Conservation (phyloP, 352 stramenopile species). For the Globisporangium uncinulatum region DNA sequence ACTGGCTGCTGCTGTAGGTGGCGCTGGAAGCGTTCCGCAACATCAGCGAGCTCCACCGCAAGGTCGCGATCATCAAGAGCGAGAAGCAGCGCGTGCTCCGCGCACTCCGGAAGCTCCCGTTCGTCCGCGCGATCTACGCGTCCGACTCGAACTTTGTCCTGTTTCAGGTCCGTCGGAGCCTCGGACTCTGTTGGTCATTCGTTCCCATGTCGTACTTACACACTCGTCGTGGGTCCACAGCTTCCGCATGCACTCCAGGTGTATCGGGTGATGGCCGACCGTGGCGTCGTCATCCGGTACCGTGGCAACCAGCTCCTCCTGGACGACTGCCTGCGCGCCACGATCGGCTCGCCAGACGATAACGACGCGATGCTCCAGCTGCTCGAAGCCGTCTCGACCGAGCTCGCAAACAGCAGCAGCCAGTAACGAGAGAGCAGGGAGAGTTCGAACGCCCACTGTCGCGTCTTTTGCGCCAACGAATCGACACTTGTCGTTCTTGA, state of each 20-base stretch:
- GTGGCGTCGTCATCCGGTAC: conserved; percentile 95
- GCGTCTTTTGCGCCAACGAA: too few species aligned
- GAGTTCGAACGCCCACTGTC: neutral
- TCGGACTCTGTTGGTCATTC: too few species aligned
- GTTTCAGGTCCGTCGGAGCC: conserved; percentile 72
- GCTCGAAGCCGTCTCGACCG: conserved; percentile 57
- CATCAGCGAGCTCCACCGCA: conserved; percentile 42
- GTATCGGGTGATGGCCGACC: conserved; percentile 93
- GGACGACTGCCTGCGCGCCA: conserved; percentile 93
- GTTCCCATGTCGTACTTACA: too few species aligned
- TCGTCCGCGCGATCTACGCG: conserved; percentile 91
- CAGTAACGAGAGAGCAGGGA: neutral
- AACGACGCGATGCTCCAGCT: conserved; percentile 92
- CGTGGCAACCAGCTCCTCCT: conserved; percentile 96
- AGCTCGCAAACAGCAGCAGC: conserved; percentile 19
- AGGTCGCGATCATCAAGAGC: conserved; percentile 66
- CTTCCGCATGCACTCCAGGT: conserved; percentile 87
- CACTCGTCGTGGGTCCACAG: conserved; percentile 17
- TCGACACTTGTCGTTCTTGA: too few species aligned
- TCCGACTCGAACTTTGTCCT: conserved; percentile 98
- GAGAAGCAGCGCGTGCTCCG: conserved; percentile 82
- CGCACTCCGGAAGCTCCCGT: conserved; percentile 85
- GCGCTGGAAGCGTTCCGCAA: conserved; percentile 62
- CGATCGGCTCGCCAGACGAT: conserved; percentile 91
- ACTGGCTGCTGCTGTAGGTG: conserved; percentile 19